Conservation (phyloP, 1,284 basidiomycete species). For the Rhizopogon hawkerae region DNA sequence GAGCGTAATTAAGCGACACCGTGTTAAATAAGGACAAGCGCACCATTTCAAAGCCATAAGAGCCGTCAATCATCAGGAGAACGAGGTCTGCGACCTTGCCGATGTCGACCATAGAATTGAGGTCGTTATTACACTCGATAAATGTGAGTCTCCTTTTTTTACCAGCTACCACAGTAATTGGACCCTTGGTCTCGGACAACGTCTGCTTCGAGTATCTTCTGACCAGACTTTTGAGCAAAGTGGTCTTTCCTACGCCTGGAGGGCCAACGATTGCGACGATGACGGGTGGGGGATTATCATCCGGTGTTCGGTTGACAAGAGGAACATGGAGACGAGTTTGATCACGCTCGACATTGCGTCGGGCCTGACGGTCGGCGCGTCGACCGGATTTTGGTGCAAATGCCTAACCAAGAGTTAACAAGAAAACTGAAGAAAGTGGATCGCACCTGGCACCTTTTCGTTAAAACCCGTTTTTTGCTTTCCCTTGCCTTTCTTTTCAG, state of each 20-base stretch:
- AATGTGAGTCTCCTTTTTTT: conserved; percentile 93
- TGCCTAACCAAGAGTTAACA: conserved; percentile 45
- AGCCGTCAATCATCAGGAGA: conserved; percentile 95
- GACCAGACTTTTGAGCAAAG: conserved; percentile 87
- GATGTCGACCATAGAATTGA: conserved; percentile 98
- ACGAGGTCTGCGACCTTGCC: conserved; percentile 96
- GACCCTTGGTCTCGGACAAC: conserved; percentile 83
- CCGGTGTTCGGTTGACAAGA: conserved; percentile 88
- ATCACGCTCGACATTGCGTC: conserved; percentile 88
- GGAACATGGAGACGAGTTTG: conserved; percentile 96
- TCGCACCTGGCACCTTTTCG: conserved; percentile 62
- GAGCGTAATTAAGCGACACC: conserved; percentile 1
- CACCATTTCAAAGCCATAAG: conserved; percentile 98
- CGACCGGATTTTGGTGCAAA: conserved; percentile 91
- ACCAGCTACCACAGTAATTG: conserved; percentile 90
- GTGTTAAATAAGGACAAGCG: conserved; percentile 13
- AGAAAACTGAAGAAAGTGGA: neutral
- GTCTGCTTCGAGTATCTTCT: conserved; percentile 94
- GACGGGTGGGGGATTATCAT: conserved; percentile 88
- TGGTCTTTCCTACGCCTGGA: conserved; percentile 95
- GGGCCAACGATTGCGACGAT: conserved; percentile 97
- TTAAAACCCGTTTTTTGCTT: conserved; percentile 77
- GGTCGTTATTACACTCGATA: conserved; percentile 95
- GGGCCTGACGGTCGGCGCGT: conserved; percentile 79
- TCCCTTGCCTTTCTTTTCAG: conserved; percentile 69